Base-by-base conservation (phyloP, 2,329 filamentous ascomycete genomes). In the Amauroascus verrucosus region DNA sequence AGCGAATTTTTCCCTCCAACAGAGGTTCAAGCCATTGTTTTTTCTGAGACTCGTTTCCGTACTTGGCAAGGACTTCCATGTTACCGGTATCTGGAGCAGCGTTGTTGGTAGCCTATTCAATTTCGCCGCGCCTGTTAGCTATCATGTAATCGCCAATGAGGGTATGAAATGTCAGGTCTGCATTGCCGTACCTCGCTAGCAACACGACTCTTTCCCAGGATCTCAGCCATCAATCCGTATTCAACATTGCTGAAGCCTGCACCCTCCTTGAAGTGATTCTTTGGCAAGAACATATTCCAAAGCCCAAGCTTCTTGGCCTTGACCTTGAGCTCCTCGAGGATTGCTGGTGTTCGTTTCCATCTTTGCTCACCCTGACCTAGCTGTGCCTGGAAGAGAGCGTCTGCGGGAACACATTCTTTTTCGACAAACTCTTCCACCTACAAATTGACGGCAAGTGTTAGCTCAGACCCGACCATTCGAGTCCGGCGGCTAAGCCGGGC, bases 271-370 rank as follows among this genome's bases (percentile, higher is more conserved):
- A 96, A 97, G 73, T 96, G 90, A 63, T 84, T 89, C 75, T 86
- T 91, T 59, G 93, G 88, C 61, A 98, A 73, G 77, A 98, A 98
- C 84, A 98, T 86, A 73, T 98, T 98, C 93, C 93, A 98, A 44
- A 98, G 77, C 1, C 91, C 93, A 24, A 95, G 79, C 62, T 85
- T 78, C 65, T 78, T 80, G 43, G 91, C 93, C 70, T 89, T 86
- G 59, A 73, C 75, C 79, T 97, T 97, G 62, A 98, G 79, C 53
- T 93, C 84, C 61, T 98, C 93, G 57, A 98, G 80, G 62, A 97
- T 78, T 40, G 77, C 68, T 0, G 93, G 91, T 67, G 94, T 86
- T 37, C 77, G 72, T 60, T 85, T 79, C 85, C 91, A 97, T 75
- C 91, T 82, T 57, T 80, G 73, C 48, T 83, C 77, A 58, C 86